Percentiles rank a stretch among this genome's conserved stretches.
phyloP scores from a whole-genome alignment of 2,329 filamentous ascomycete genomes.

The Phoma sp. region DNA sequence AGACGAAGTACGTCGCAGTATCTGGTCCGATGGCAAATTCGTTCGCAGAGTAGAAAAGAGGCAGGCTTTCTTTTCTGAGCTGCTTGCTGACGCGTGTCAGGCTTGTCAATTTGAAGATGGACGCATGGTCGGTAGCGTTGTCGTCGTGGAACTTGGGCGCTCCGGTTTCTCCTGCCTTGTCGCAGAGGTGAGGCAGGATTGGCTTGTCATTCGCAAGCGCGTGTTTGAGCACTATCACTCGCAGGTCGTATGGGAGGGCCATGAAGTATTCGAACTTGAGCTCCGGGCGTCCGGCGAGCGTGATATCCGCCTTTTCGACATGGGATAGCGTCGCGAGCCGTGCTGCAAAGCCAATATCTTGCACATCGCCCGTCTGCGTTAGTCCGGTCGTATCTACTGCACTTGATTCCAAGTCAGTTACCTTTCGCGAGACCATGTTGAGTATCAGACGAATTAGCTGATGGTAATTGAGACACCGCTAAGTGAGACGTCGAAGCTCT shows the following conservation, averaged over 20 bases:
- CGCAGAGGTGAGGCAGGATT: conserved; percentile 9
- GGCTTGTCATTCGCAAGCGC: background rate
- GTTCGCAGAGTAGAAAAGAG: conserved; percentile 2
- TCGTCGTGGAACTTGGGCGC: conserved; percentile 3
- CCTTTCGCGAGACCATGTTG: background rate
- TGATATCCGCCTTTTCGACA: too few species aligned
- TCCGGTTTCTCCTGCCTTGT: background rate
- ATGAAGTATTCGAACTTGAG: background rate
- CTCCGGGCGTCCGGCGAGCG: too few species aligned
- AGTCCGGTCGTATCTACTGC: too few species aligned
- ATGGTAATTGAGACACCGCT: too few species aligned
- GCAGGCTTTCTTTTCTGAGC: conserved; percentile 1
- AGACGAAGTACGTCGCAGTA: background rate
- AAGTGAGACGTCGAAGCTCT: too few species aligned
- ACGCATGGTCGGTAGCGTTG: background rate
- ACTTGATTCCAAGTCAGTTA: too few species aligned
- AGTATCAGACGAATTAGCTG: too few species aligned
- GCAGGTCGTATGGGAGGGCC: background rate
- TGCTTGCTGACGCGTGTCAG: background rate
- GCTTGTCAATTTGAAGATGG: background rate
- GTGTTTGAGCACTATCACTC: background rate
- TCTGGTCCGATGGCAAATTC: background rate
- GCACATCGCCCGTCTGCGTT: too few species aligned
- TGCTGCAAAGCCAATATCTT: too few species aligned
- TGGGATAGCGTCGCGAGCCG: too few species aligned